Evolutionary conservation across 306 rosid genomes (phyloP), one percentile per base, ranked within the genome.

Genomic region (Boehmeria nivea): DNA sequence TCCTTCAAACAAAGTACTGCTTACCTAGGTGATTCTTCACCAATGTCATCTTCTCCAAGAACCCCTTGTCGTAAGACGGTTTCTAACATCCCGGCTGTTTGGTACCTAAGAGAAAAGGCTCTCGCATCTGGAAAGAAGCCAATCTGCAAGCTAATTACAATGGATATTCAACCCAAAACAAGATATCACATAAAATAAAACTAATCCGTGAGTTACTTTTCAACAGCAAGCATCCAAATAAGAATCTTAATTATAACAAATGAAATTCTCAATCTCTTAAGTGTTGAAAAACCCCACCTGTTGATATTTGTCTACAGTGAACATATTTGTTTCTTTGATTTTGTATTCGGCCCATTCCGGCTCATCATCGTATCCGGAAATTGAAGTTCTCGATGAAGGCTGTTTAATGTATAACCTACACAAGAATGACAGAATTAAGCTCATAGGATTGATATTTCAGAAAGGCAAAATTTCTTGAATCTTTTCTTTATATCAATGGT

Each of bases 81-180:
- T 34, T 91, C 99, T 64, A 91, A 70, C 99, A 91, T 91, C 63
- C 94, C 99, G 44, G 89, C 96, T 11, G 99, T 87, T 62, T 84
- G 96, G 85, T 91, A 91, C 76, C 99, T 78, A 53, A 91, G 78
- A 9, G 94, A 70, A 83, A 82, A 91, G 8, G 99, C 99, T 74
- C 61, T 87, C 78, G 82, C 94, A 9, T 81, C 69, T 61, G 96
- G 86, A 63, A 87, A 91, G 73, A 80, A 83, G 52, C 99, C 95
- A 68, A 91, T 75, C 96, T 91, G 99, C 88, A 91, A 78, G 67
- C 99, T 91, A 91, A 56, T 72, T 75, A 68, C 62, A 53, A 74
- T 72, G 61, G 79, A 76, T 75, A 76, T 72, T 84, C 78, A 78
- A 73, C 78, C 73, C 63, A 80, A 57, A 76, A 76, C 72, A 70